Evolutionary conservation across 2,329 filamentous ascomycete genomes (phyloP), one percentile per base, ranked within the genome.

Genomic region (Hypoxylon sp.): DNA sequence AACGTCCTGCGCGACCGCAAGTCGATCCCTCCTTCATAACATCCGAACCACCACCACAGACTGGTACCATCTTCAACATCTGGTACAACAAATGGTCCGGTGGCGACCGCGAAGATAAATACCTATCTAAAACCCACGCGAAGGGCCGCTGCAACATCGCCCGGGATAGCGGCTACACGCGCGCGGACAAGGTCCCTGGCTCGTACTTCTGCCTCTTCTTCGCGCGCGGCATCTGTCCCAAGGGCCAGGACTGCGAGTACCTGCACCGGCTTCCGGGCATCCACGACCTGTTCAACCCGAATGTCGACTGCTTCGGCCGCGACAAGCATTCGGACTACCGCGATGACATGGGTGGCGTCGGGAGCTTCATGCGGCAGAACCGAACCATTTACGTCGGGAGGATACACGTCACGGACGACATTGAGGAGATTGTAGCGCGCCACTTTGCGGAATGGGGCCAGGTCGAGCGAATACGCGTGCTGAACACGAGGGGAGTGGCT

Each of bases 21-120:
- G 90, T 97, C 74, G 96, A 99, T 75, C 89, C 93, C 1, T 89
- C 91, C 40, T 90, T 90, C 44, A 87, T 97, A 80, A 92, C 91
- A 72, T 90, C 90, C 32, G 93, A 97, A 73, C 91, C 92, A 3
- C 93, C 94, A 14, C 92, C 93, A 1, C 94, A 98, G 74, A 98
- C 95, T 0, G 96, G 96, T 55, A 97, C 93, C 0, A 93, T 94
- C 62, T 99, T 96, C 85, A 99, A 99, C 80, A 96, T 97, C 75
- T 97, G 94, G 95, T 93, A 97, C 81, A 97, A 97, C 82, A 98
- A 97, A 80, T 98, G 95, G 94, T 91, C 90, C 0, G 96, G 96
- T 70, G 96, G 96, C 74, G 96, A 99, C 79, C 88, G 93, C 65
- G 95, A 98, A 76, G 93, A 96, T 82, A 93, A 94, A 72, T 93